Conservation (phyloP, 768 basidiomycete genomes). For the Tylopilus balloui region DNA sequence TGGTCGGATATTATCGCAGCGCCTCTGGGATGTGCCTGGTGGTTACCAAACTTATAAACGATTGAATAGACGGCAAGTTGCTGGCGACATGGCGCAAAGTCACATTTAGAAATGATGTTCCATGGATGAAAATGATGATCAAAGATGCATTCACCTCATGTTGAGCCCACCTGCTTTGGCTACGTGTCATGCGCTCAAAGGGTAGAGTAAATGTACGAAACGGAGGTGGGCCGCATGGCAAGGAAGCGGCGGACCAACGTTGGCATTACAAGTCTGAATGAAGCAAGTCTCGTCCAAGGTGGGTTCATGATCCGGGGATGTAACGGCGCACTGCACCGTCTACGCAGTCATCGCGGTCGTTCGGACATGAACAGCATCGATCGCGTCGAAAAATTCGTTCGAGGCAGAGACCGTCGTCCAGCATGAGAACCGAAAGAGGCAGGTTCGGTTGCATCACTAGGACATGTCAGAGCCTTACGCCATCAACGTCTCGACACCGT, state of each 20-base stretch:
- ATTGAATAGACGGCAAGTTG: conserved; percentile 28
- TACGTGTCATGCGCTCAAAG: conserved; percentile 26
- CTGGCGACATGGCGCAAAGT: conserved; percentile 19
- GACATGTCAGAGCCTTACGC: conserved; percentile 17
- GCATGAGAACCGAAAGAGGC: conserved; percentile 10
- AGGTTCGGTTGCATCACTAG: conserved; percentile 11
- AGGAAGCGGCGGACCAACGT: conserved; percentile 24
- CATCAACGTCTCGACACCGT: conserved; percentile 4
- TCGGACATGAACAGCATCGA: conserved; percentile 32
- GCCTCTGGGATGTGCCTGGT: conserved; percentile 23
- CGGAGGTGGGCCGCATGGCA: conserved; percentile 24
- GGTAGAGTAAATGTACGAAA: conserved; percentile 22
- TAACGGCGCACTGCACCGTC: conserved; percentile 20
- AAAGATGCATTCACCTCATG: conserved; percentile 32
- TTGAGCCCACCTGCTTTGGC: conserved; percentile 25
- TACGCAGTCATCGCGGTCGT: conserved; percentile 29
- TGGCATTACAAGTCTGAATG: conserved; percentile 11
- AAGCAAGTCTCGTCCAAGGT: conserved; percentile 7
- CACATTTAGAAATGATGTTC: conserved; percentile 22
- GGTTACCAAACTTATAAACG: conserved; percentile 22
- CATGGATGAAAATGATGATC: conserved; percentile 23
- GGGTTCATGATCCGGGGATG: conserved; percentile 29
- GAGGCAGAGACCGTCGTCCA: conserved; percentile 3
- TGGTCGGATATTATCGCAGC: conserved; percentile 32
- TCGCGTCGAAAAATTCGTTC: conserved; percentile 24